Evolutionary conservation across 495 filamentous ascomycete genomes (phyloP).

Genomic region (Lasiosphaeria ovina): DNA sequence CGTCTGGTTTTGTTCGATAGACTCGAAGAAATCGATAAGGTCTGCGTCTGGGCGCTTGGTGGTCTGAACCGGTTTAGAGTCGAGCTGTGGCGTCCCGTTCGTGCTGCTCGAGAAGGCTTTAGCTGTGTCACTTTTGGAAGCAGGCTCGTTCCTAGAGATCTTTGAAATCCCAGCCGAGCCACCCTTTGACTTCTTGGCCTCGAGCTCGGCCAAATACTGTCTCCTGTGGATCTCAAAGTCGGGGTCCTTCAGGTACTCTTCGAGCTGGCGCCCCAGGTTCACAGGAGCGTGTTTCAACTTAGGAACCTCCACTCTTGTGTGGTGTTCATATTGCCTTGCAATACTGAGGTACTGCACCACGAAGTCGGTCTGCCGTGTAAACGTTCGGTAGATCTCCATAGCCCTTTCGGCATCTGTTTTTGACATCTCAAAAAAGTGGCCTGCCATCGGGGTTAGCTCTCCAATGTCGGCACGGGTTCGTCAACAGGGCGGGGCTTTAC

Average conservation of each 20-base stretch:
- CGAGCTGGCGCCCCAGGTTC: constrained; percentile 80
- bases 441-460: constrained; percentile 42
- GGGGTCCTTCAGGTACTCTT: constrained; percentile 92
- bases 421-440: constrained; percentile 99
- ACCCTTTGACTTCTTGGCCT: constrained; percentile 67
- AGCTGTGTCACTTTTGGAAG: constrained; percentile 32
- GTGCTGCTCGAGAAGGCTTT: constrained; percentile 38
- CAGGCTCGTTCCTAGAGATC: constrained; percentile 33
- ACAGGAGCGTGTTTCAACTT: constrained; percentile 97
- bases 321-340: constrained; percentile 84
- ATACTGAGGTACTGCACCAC: constrained; percentile 88
- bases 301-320: constrained; percentile 89
- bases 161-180: constrained; percentile 30
- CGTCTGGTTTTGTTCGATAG: constrained; percentile 90
- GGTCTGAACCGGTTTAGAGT: constrained; percentile 24
- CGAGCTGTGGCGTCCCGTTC: constrained; percentile 23
- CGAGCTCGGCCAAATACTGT: constrained; percentile 84
- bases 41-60: constrained; percentile 69
- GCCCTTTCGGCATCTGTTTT: constrained; percentile 88
- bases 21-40: constrained; percentile 97
- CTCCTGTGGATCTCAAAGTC: constrained; percentile 94
- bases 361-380: constrained; percentile 86
- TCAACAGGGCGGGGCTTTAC: constrained; percentile 45
- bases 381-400: constrained; percentile 87
- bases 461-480: too few species aligned